Evolutionary conservation across 352 stramenopile genomes (phyloP), one percentile per base, ranked within the genome.

Genomic region (Globisporangium cederbergense): DNA sequence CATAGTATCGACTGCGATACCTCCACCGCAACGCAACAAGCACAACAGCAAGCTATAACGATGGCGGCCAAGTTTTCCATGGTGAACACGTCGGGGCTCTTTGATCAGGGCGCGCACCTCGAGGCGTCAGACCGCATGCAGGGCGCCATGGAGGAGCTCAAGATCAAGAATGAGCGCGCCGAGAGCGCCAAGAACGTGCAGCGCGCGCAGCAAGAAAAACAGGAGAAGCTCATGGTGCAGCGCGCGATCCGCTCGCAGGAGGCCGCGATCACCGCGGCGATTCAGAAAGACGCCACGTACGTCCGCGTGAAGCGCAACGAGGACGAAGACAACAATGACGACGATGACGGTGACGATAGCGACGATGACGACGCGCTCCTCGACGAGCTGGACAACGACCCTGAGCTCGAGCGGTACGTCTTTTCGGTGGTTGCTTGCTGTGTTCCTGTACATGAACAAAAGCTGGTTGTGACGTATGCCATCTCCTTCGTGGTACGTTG

Each of bases 31-130:
- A 42, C 22, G 50, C 36, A 49, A 38, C 28, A 22, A 20, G 22
- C 22, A 25, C 22, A 36, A 20, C 28, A 50, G 36, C 20, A 54
- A 52, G 9, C 13, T 9, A 10, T 46, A 49, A 75, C 51, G 3
- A 93, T 93, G 85, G 81, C 82, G 62, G 71, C 78, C 42, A 93
- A 93, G 60, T 93, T 93, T 53, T 89, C 79, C 38, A 92, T 93
- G 83, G 83, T 72, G 52, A 88, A 86, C 64, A 85, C 76, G 4
- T 88, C 80, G 2, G 80, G 81, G 45, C 75, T 93, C 14, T 93
- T 93, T 62, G 81, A 85, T 69, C 70, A 84, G 22, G 79, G 73
- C 46, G 80, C 83, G 30, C 85, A 93, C 58, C 59, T 86, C 13
- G 82, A 91, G 66, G 82, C 85, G 6, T 80, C 81, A 14, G 81